Evolutionary conservation across 179 eudicot species (phyloP), one percentile per base, ranked within the genome.

Genomic region (Carnegiea gigantea): DNA sequence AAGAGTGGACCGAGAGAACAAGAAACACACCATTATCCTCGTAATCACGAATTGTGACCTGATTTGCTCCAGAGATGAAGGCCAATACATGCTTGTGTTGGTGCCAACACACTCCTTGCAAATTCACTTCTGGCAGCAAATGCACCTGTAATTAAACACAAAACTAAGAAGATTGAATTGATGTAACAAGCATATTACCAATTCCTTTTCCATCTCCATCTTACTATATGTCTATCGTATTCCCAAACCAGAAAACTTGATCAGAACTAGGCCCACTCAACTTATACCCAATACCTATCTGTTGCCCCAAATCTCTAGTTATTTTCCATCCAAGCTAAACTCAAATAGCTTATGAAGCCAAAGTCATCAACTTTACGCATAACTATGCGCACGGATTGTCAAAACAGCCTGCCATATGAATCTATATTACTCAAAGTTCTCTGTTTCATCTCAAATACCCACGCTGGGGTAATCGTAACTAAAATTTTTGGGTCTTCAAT

Each of bases 101-200:
- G 87, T 94, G 97, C 99, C 99, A 96, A 81, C 92, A 89, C 71
- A 96, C 88, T 23, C 93, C 91, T 74, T 91, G 92, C 84, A 96
- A 89, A 85, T 96, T 94, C 82, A 94, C 95, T 84, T 85, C 88
- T 48, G 95, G 91, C 80, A 96, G 89, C 84, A 90, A 79, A 77
- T 91, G 91, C 72, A 87, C 92, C 99, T 96, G 88, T 78, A 87
- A 40, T 40, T 40, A 84, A 78, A 74, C 57, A 40, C 51, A 72
- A 70, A 77, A 36, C 33, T 24, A 15, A 78, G 64, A 44, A 73
- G 51, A 14, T 11, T 59, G 57, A 79, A 36, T 68, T 49, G 62
- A 60, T 9, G 71, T 53, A 2, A 33, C 24, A 40, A 21, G 24
- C 8, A 24, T 64, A 78, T 26, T 0, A 9, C 15, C 36, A 8